Evolutionary conservation across 306 rosid species (phyloP), one percentile per base, ranked within the genome.

Genomic region (Gynostemma pentaphyllum): DNA sequence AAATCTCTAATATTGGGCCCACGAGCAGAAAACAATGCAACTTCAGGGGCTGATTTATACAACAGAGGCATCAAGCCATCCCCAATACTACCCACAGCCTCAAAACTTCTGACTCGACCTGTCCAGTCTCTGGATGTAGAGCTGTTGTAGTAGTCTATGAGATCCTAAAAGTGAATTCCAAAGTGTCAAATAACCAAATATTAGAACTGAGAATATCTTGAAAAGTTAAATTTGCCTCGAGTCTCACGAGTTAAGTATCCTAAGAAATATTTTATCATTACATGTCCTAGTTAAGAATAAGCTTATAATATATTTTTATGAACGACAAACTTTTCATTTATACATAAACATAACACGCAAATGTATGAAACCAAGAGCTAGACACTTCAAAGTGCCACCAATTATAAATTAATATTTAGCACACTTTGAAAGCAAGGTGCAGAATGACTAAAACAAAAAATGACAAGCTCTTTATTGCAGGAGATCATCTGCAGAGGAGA

Each of bases 71-170:
- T 79, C 82, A 94, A 81, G 64, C 99, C 99, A 15, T 94, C 87
- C 24, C 95, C 99, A 47, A 94, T 86, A 71, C 79, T 84, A 40
- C 99, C 99, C 52, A 64, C 68, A 70, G 86, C 91, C 72, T 75
- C 75, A 74, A 94, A 94, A 77, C 86, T 89, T 76, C 71, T 94
- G 66, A 94, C 99, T 16, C 99, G 81, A 46, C 97, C 97, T 28
- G 97, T 86, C 99, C 99, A 89, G 66, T 94, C 99, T 79, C 99
- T 86, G 63, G 94, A 63, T 22, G 99, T 94, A 32, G 99, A 82
- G 67, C 68, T 62, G 75, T 86, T 94, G 72, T 94, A 94, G 77
- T 94, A 94, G 68, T 89, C 75, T 68, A 94, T 74, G 70, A 94
- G 99, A 70, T 94, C 94, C 99, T 94, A 69, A 67, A 79, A 19